Percentiles rank a stretch among this genome's conserved stretches.
phyloP scores from a whole-genome alignment of 495 filamentous ascomycete species.

The Penicillium cataractarum region DNA sequence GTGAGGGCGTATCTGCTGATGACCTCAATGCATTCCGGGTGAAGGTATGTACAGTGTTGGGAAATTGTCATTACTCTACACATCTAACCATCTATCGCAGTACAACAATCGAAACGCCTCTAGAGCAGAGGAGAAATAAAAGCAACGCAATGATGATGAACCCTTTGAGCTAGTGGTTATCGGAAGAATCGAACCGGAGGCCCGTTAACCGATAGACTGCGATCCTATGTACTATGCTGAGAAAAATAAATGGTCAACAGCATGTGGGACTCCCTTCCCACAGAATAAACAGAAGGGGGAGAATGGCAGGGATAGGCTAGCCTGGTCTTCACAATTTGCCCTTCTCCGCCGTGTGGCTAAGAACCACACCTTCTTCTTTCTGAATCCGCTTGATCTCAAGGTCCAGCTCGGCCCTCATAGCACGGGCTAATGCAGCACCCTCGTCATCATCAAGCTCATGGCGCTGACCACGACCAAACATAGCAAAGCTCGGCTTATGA shows the following conservation, averaged over 20 bases:
- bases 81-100: constrained; percentile 1
- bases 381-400: constrained; percentile 54
- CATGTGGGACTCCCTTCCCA: neutral
- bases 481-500: constrained; percentile 61
- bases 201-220: neutral
- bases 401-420: constrained; percentile 64
- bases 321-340: constrained; percentile 30
- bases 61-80: neutral
- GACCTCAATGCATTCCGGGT: constrained; percentile 82
- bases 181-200: neutral
- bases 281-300: neutral
- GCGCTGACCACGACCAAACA: constrained; percentile 84
- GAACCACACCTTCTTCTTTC: constrained; percentile 46
- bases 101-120: constrained; percentile 9
- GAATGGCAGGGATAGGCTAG: neutral
- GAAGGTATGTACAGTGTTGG: constrained; percentile 38
- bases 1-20: constrained; percentile 59
- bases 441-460: constrained; percentile 89
- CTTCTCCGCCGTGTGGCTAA: constrained; percentile 26
- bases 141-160: constrained; percentile 8
- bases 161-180: neutral
- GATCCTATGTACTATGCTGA: neutral
- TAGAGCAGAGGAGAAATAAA: constrained; percentile 5
- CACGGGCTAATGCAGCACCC: constrained; percentile 61
- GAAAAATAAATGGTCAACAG: neutral